These are phyloP conservation scores for Aechmea fasciata DNA, from an alignment of 176 grass and related monocot species.

Conservation along the genomic window DNA sequence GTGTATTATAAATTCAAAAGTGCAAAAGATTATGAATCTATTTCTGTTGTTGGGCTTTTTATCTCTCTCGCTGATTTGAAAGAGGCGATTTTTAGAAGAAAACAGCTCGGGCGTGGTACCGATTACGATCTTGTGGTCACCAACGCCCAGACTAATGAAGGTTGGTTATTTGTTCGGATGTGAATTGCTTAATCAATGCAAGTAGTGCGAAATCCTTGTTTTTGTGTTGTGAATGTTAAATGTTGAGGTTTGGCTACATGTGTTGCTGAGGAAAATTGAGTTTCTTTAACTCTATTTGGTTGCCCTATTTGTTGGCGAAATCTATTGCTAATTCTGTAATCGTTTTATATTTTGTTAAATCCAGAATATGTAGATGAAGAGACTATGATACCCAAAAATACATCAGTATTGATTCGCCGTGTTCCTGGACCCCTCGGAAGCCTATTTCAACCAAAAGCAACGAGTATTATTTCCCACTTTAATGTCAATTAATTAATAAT, in stretches of 20 bases:
- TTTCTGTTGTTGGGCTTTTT: conserved; percentile 28
- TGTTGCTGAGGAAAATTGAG: neutral
- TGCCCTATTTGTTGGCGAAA: neutral
- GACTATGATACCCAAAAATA: conserved; percentile 28
- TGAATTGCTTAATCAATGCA: neutral
- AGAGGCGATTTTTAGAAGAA: conserved; percentile 29
- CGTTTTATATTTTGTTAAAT: conserved; percentile 23
- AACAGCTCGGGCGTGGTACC: conserved; percentile 13
- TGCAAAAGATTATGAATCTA: conserved; percentile 38
- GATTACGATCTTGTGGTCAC: conserved; percentile 38
- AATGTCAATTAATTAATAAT: neutral
- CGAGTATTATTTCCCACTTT: neutral
- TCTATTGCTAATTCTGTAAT: conserved; percentile 18
- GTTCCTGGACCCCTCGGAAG: conserved; percentile 19
- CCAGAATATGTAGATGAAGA: conserved; percentile 51
- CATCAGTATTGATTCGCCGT: conserved; percentile 44
- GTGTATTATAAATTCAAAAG: conserved; percentile 68
- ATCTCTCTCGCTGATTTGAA: conserved; percentile 44
- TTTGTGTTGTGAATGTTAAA: neutral
- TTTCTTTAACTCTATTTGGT: neutral
- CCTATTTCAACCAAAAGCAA: conserved; percentile 3
- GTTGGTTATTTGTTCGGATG: conserved; percentile 18
- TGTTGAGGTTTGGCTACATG: neutral
- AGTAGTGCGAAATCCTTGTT: neutral
- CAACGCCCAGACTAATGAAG: conserved; percentile 46